These are phyloP conservation scores for Trichophyton benhamiae DNA, from an alignment of 2,329 filamentous ascomycete species.

Conservation along the genomic window DNA sequence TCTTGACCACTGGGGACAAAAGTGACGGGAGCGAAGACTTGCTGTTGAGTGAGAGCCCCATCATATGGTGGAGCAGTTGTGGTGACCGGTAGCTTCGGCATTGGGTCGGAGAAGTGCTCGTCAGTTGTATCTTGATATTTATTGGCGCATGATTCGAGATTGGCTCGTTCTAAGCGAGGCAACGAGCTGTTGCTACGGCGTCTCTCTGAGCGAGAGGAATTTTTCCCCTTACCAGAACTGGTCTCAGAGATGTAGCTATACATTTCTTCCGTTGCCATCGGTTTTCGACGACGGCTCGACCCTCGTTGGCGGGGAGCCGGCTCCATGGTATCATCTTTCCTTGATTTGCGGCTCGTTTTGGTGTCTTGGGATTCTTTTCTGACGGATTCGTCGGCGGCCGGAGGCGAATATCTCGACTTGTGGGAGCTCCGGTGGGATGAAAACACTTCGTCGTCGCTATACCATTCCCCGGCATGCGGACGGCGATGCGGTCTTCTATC, in stretches of 20 bases:
- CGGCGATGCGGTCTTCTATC: not conserved
- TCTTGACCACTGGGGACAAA: not conserved
- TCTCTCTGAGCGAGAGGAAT: not conserved
- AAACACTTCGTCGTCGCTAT: constrained; percentile 14
- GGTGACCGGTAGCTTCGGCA: not conserved
- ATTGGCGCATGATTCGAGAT: not conserved
- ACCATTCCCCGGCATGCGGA: constrained; percentile 8
- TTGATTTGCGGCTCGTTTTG: not conserved
- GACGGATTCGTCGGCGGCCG: not conserved
- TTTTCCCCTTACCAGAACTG: not conserved
- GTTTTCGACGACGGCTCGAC: not conserved
- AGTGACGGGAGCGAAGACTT: not conserved
- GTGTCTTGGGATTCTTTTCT: not conserved
- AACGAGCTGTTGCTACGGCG: constrained; percentile 1
- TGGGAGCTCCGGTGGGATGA: constrained; percentile 5
- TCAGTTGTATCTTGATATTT: not conserved
- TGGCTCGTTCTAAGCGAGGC: not conserved
- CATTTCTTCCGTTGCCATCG: not conserved
- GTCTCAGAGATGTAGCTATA: not conserved
- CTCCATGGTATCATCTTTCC: not conserved
- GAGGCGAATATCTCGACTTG: not conserved
- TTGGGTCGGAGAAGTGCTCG: not conserved
- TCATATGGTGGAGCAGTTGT: not conserved
- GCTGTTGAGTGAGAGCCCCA: not conserved
- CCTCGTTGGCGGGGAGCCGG: not conserved